Evolutionary conservation across 2,329 filamentous ascomycete genomes (phyloP).

Genomic region (Arthrinium phaeospermum): DNA sequence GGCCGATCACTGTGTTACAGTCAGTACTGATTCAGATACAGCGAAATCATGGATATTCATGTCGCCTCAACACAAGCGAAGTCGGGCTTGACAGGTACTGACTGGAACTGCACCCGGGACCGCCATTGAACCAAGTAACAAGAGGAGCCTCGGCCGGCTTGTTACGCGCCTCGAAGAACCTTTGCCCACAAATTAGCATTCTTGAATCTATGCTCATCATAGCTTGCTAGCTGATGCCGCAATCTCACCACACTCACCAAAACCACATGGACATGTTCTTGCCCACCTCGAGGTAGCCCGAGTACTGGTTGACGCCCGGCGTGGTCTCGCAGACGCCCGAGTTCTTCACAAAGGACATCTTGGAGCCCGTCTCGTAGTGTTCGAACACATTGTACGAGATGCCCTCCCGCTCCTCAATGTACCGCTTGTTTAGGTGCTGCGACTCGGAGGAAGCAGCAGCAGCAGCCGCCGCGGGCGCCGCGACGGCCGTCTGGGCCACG

Average conservation of each 20-base stretch:
- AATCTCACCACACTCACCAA: constrained; percentile 36
- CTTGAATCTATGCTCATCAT: no score
- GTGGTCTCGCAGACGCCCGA: constrained; percentile 59
- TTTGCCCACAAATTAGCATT: constrained; percentile 5
- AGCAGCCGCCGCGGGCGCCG: background rate
- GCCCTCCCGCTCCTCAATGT: constrained; percentile 28
- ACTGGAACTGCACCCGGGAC: constrained; percentile 45
- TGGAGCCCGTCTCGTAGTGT: constrained; percentile 51
- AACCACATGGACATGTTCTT: constrained; percentile 50
- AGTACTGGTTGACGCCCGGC: constrained; percentile 54
- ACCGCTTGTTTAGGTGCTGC: constrained; percentile 25
- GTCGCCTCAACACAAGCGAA: no score
- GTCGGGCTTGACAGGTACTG: background rate
- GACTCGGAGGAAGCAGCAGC: background rate
- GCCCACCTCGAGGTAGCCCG: constrained; percentile 56
- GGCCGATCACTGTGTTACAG: constrained; percentile 38
- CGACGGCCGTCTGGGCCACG: constrained; percentile 10
- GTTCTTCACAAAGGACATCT: constrained; percentile 54
- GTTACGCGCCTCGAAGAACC: constrained; percentile 44
- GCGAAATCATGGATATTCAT: no score
- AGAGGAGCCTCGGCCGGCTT: constrained; percentile 40
- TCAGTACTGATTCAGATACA: background rate
- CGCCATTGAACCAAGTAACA: constrained; percentile 46
- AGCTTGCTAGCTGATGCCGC: no score
- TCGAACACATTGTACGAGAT: constrained; percentile 50